Evolutionary conservation across 129 eudicot genomes (phyloP).

Genomic region (Mikania micrantha): DNA sequence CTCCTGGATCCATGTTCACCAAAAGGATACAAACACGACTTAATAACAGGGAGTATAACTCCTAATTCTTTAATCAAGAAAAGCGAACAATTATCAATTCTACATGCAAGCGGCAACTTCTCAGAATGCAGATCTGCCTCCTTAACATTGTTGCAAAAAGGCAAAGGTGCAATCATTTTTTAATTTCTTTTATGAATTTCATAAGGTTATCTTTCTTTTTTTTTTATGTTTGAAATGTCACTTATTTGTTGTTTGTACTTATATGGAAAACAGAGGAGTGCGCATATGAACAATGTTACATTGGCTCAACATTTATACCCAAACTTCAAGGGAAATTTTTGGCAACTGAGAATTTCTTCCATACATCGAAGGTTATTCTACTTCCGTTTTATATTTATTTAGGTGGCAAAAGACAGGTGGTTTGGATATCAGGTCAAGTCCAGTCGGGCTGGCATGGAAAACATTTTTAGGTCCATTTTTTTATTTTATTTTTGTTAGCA

Average conservation of each 20-base stretch:
- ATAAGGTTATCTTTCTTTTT: background rate
- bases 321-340: conserved; percentile 73
- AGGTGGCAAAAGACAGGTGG: background rate
- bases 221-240: background rate
- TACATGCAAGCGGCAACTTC: conserved; percentile 80
- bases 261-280: conserved; percentile 47
- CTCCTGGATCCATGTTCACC: conserved; percentile 81
- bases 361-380: conserved; percentile 77
- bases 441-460: background rate
- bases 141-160: conserved; percentile 62
- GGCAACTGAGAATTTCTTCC: conserved; percentile 95
- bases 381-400: background rate
- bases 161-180: conserved; percentile 45
- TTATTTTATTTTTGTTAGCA: background rate
- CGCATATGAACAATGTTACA: conserved; percentile 44
- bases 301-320: conserved; percentile 77
- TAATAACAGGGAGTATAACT: conserved; percentile 25
- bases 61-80: conserved; percentile 40
- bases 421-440: background rate
- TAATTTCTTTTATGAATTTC: background rate
- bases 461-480: background rate
- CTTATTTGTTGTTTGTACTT: background rate
- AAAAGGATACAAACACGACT: conserved; percentile 50
- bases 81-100: conserved; percentile 30
- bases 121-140: conserved; percentile 85